Evolutionary conservation across 2,329 filamentous ascomycete genomes (phyloP), one percentile per base, ranked within the genome.

Genomic region (Xylariales sp.): DNA sequence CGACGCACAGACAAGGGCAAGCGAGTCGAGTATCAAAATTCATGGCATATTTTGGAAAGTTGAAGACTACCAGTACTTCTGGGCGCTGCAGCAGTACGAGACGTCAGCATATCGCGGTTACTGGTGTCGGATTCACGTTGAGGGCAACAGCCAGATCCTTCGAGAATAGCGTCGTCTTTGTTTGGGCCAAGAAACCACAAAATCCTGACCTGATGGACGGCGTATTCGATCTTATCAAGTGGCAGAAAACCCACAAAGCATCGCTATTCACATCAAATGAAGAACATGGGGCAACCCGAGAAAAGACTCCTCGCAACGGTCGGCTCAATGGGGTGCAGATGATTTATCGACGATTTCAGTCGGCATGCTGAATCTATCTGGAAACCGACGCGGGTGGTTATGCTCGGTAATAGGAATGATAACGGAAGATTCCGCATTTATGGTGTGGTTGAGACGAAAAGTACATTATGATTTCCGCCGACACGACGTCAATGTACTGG

Each of bases 381-480:
- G 55, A 30, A 45, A 4, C 41, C 18, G n/a, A 55, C 9, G 34
- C 12, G 41, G 48, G 12, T 59, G 8, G 16, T 34, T 41, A 60
- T 49, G 23, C 52, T 63, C 50, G 46, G 39, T 49, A 48, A 39
- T 65, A 52, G 65, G 57, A 52, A 45, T 16, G 49, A 50, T 57
- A 16, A 23, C 58, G 57, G 60, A 34, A 62, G 49, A 62, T 66
- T 50, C 48, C 64, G 66, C 48, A 50, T 56, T 57, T 28, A 50
- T 56, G 23, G 23, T 34, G 41, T 9, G 4, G 3, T 53, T 39
- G 12, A 10, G 12, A 30, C 32, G 28, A 14, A 50, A 45, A 48
- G n/a, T 34, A 39, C 34, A 59, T 62, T 56, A 45, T 64, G 48
- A 54, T 62, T 62, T 66, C 52, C 36, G 62, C 56, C 60, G 39